phyloP scores from a whole-genome alignment of 1,139 yeast species.

The Pichia sp. region DNA sequence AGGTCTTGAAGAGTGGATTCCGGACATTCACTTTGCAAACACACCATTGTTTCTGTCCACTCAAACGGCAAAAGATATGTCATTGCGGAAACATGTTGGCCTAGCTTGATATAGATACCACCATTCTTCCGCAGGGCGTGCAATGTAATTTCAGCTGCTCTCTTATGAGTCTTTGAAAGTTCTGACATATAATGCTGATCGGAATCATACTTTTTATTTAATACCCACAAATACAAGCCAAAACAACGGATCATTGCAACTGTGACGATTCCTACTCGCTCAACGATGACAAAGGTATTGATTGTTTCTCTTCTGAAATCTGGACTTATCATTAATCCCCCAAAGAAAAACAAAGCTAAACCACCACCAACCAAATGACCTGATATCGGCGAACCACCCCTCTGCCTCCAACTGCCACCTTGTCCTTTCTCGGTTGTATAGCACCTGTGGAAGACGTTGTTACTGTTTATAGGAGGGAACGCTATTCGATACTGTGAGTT shows the following conservation, averaged over 20 bases:
- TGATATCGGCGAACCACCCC: slow-evolving; percentile 3
- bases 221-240: slow-evolving; percentile 55
- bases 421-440: neutral
- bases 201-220: slow-evolving; percentile 42
- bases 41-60: slow-evolving; percentile 95
- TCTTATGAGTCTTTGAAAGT: slow-evolving; percentile 58
- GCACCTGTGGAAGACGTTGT: neutral
- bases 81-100: slow-evolving; percentile 91
- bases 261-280: slow-evolving; percentile 61
- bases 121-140: slow-evolving; percentile 81
- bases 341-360: slow-evolving; percentile 18
- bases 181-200: slow-evolving; percentile 52
- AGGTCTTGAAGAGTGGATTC: slow-evolving; percentile 69
- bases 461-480: neutral
- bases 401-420: neutral
- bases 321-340: slow-evolving; percentile 24
- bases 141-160: slow-evolving; percentile 77
- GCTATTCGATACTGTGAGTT: neutral
- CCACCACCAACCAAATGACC: slow-evolving; percentile 24
- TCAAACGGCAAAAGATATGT: slow-evolving; percentile 86
- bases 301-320: slow-evolving; percentile 23
- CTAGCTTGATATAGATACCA: slow-evolving; percentile 88
- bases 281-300: slow-evolving; percentile 37
- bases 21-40: slow-evolving; percentile 90
- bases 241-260: slow-evolving; percentile 63